These are phyloP conservation scores for Stemphylium lycopersici DNA, from an alignment of 2,329 filamentous ascomycete genomes.

Conservation along the genomic window DNA sequence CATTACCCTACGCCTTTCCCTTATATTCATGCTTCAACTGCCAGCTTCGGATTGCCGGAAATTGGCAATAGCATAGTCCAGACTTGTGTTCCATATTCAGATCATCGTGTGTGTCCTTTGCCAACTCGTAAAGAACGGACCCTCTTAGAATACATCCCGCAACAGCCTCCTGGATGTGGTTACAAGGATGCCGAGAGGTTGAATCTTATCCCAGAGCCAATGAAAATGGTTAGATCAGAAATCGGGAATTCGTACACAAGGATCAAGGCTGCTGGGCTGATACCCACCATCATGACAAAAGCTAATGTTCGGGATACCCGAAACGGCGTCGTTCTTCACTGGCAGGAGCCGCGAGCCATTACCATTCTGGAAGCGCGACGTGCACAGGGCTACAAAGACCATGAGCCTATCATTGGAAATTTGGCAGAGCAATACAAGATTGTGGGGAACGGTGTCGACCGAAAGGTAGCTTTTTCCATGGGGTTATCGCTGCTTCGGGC, in stretches of 20 bases:
- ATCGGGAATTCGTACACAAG: constrained; percentile 56
- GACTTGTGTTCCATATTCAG: constrained; percentile 68
- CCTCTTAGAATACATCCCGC: constrained; percentile 66
- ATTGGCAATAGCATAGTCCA: constrained; percentile 67
- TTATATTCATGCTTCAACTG: constrained; percentile 61
- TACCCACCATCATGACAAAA: constrained; percentile 68
- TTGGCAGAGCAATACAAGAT: constrained; percentile 65
- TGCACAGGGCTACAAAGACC: constrained; percentile 72
- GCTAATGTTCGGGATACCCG: constrained; percentile 61
- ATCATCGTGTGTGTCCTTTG: constrained; percentile 62
- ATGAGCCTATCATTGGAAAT: constrained; percentile 71
- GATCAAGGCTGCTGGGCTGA: constrained; percentile 58
- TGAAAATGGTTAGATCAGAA: constrained; percentile 27
- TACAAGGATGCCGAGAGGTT: constrained; percentile 44
- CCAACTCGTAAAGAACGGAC: constrained; percentile 42
- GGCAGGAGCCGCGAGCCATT: constrained; percentile 65
- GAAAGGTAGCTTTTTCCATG: constrained; percentile 69
- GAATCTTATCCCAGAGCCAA: constrained; percentile 39
- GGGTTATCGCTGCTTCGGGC: constrained; percentile 61
- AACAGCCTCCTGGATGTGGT: constrained; percentile 50
- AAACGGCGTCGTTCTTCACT: constrained; percentile 66
- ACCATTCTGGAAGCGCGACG: constrained; percentile 71
- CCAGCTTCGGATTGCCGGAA: constrained; percentile 64
- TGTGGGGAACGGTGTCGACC: constrained; percentile 78
- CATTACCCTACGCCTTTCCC: constrained; percentile 64